Conservation (phyloP, 129 eudicot genomes). For the Artemisia annua region DNA sequence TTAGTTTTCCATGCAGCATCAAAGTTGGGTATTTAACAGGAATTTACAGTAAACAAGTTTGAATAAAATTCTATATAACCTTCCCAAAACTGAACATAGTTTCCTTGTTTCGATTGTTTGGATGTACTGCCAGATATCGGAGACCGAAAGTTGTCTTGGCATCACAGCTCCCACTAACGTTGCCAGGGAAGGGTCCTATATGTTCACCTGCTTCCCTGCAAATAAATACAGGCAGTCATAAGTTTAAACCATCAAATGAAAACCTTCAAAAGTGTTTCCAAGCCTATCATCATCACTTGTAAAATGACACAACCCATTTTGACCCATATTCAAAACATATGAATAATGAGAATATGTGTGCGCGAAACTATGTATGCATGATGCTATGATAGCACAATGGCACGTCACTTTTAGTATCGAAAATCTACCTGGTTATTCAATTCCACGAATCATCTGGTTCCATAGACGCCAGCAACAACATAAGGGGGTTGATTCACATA, state of each 20-base stretch:
- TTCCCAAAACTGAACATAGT: neutral
- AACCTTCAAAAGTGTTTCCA: neutral
- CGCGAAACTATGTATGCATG: no score
- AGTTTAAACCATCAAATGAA: neutral
- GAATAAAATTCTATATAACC: neutral
- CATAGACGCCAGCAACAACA: conserved; percentile 56
- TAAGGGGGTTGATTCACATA: conserved; percentile 64
- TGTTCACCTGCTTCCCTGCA: conserved; percentile 18
- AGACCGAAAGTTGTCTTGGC: neutral
- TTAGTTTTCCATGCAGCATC: neutral
- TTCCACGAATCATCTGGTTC: conserved; percentile 55
- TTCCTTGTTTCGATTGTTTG: conserved; percentile 18
- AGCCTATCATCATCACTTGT: no score
- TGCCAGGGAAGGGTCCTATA: neutral
- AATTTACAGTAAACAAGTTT: conserved; percentile 17
- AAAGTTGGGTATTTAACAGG: conserved; percentile 9
- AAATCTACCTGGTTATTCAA: conserved; percentile 44
- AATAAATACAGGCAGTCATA: neutral
- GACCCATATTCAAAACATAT: neutral
- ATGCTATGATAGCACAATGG: neutral
- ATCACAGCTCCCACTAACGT: neutral
- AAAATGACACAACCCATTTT: no score
- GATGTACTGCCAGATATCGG: neutral
- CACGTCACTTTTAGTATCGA: neutral
- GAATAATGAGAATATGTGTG: neutral